Base-by-base conservation (phyloP, 495 filamentous ascomycete species). In the Aspergillus indologenus region DNA sequence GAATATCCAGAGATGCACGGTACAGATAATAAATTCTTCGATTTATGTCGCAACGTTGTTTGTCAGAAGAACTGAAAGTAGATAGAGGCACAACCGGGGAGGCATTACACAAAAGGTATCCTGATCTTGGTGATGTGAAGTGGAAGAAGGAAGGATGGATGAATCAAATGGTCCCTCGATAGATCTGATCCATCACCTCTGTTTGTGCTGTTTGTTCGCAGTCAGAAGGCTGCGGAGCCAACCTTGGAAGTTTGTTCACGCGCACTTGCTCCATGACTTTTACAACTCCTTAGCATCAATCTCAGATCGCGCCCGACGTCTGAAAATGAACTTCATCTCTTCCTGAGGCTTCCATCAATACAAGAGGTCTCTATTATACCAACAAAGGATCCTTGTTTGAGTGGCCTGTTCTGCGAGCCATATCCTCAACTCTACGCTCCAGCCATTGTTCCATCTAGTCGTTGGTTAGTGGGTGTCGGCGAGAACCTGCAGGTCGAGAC, bases 391-490 rank as follows among this genome's bases (percentile, higher is more conserved):
- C 34, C 12, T 15, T 40, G 34, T 40, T 11, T 2, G 12, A 40
- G 12, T 14, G 34, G 12, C 34, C 34, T 40, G 5, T 15, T 14
- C 34, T 40, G 5, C 34, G 34, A 9, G 12, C 22, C 22, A 50
- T 3, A 2, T 29, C 15, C 22, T n/a, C 22, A 14, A 26, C 15
- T 15, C 22, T 22, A 50, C 11, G 22, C 29, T 49, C 55, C n/a
- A 57, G n/a, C 55, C 55, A 57, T 21, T 26, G 45, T 40, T 57
- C 55, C 15, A 57, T 49, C 55, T 57, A 40, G 21, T 29, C 8
- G 14, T 19, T 21, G 31, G 18, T 57, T 17, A 57, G 45, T 20
- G 19, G 21, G 15, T 2, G 22, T 15, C 3, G 45, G 15, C 20
- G 14, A 17, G 12, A 8, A 21, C 45, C 31, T 8, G 19, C 34